Percentiles rank a stretch among this genome's conserved stretches.
These are phyloP conservation scores for Pelargonium myrrhifolium DNA, from an alignment of 441 rosid species.

Conservation along the genomic window DNA sequence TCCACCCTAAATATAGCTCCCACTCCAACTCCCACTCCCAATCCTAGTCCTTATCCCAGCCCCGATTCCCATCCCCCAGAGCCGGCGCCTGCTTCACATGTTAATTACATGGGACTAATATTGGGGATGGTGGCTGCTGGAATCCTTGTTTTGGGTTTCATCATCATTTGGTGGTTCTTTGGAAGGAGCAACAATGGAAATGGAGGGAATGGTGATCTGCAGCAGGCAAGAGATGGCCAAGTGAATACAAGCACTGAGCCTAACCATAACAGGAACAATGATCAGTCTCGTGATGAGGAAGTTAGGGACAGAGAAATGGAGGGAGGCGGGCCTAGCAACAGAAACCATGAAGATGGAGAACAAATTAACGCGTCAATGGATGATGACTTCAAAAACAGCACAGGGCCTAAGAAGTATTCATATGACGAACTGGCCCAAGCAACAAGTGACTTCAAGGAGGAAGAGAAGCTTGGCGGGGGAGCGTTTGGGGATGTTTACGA, in stretches of 20 bases:
- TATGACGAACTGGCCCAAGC: constrained; percentile 29
- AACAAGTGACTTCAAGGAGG: constrained; percentile 26
- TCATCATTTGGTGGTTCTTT: too few relatives aligned
- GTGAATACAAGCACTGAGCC: too few relatives aligned
- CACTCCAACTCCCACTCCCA: too few relatives aligned
- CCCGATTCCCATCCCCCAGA: background rate
- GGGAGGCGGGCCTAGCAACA: background rate
- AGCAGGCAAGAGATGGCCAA: too few relatives aligned
- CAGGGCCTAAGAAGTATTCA: constrained; percentile 26
- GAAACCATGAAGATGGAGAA: background rate
- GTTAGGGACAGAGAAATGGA: background rate
- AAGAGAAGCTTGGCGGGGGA: constrained; percentile 27
- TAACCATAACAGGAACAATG: too few relatives aligned
- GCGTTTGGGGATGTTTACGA: constrained; percentile 33
- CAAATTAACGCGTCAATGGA: background rate
- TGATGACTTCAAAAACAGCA: constrained; percentile 8
- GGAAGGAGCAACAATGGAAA: too few relatives aligned
- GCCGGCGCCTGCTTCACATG: too few relatives aligned
- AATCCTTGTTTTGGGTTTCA: too few relatives aligned
- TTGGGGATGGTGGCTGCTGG: too few relatives aligned
- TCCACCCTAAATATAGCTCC: background rate
- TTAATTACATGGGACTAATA: too few relatives aligned
- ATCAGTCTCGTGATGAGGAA: background rate
- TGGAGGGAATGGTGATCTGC: too few relatives aligned
- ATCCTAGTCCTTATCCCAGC: background rate